Base-by-base conservation (phyloP, 2,329 filamentous ascomycete species). In the Pyricularia sp. region DNA sequence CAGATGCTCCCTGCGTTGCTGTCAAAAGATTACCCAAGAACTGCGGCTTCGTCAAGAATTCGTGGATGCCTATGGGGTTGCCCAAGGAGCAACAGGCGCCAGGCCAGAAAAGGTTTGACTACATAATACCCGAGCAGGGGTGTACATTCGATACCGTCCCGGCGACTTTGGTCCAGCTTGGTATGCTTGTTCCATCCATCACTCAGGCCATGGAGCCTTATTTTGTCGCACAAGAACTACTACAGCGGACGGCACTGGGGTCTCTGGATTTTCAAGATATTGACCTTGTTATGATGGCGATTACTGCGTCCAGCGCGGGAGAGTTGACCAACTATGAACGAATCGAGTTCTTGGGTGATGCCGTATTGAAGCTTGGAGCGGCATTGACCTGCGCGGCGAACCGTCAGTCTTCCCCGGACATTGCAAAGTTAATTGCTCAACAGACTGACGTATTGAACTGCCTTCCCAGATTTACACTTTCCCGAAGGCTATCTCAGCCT, bases 281-380 rank as follows among this genome's bases (percentile, higher is more conserved):
- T 3, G 74, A 77, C 0, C 76, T 88, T 40, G 72, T 96, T 0
- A 72, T 86, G 1, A 86, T 84, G 10, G 91, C 93, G 1, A 87
- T 96, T 62, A 89, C 83, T 63, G 79, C 90, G 0, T 84, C 87
- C 0, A 79, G 79, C 1, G 85, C 90, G 0, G 71, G 74, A 2
- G 85, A 87, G 62, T 73, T 77, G 1, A 81, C 80, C 0, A 83
- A 96, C 68, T 97, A 97, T 71, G 89, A 97, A 70, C 81, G 89
- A 2, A 78, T 96, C 0, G 94, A 97, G 72, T 96, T 96, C 69
- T 77, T 97, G 0, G 94, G 94, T 0, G 93, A 97, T 70, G 86
- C 86, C 0, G 79, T 96, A 1, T 79, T 97, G 49, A 97, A 97
- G 71, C 84, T 88, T 65, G 85, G 84, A 61, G 81, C 88, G 0